Evolutionary conservation across 371 early-diverging fungal genomes (phyloP).

Genomic region (Mortierella sp.): DNA sequence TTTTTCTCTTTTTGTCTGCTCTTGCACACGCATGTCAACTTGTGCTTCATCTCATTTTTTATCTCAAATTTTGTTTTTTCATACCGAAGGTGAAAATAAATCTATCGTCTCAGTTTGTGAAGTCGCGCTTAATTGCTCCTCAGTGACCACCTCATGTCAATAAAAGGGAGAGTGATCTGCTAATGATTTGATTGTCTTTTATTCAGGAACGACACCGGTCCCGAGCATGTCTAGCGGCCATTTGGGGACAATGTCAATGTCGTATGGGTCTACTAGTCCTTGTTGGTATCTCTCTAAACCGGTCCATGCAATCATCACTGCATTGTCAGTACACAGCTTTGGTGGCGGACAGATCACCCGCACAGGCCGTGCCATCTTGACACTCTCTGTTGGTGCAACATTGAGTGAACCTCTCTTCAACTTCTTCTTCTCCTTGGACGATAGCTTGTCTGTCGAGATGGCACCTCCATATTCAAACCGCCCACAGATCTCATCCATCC

Average conservation of each 20-base stretch:
- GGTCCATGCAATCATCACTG: conserved; percentile 94
- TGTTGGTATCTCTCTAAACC: conserved; percentile 74
- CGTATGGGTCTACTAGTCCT: conserved; percentile 73
- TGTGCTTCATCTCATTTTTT: no score
- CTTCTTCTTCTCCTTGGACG: conserved; percentile 46
- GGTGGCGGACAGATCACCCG: conserved; percentile 82
- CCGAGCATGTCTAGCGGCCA: conserved; percentile 72
- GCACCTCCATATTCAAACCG: conserved; percentile 10
- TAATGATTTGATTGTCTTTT: conserved; percentile 11
- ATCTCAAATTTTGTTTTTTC: no score
- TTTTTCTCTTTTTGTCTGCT: no score
- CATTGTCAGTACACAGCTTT: conserved; percentile 88
- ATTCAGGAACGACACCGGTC: conserved; percentile 46
- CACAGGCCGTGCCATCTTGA: conserved; percentile 57
- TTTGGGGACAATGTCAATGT: conserved; percentile 74
- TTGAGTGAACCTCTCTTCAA: background rate
- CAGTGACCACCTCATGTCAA: no score
- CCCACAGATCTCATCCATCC: conserved; percentile 44
- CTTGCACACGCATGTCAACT: no score
- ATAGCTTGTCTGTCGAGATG: conserved; percentile 43
- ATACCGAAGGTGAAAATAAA: no score
- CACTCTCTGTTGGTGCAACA: conserved; percentile 53
- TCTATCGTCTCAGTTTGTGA: no score
- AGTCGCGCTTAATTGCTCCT: no score
- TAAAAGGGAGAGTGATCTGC: no score